These are phyloP conservation scores for Phytophthora pistaciae DNA, from an alignment of 352 stramenopile species.

Conservation along the genomic window DNA sequence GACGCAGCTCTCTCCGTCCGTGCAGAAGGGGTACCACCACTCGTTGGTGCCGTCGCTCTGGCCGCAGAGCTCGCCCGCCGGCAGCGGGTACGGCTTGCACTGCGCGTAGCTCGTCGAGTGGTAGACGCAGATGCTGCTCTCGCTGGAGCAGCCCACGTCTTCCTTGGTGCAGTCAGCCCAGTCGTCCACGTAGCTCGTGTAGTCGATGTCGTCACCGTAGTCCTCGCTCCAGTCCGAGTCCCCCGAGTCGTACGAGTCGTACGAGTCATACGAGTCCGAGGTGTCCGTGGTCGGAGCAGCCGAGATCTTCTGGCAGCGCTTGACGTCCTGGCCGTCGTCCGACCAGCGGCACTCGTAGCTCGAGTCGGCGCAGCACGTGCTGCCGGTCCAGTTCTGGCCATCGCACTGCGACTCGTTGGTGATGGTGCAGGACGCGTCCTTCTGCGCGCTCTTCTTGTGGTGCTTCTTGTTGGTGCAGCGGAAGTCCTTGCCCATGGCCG, in stretches of 20 bases:
- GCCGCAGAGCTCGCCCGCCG: slow-evolving; percentile 39
- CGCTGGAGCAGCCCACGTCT: slow-evolving; percentile 24
- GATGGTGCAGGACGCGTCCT: slow-evolving; percentile 24
- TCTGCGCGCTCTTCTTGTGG: slow-evolving; percentile 15
- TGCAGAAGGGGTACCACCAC: slow-evolving; percentile 43
- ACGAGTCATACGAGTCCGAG: slow-evolving; percentile 17
- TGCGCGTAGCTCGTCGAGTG: slow-evolving; percentile 42
- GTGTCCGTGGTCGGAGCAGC: not conserved
- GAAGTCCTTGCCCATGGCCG: slow-evolving; percentile 29
- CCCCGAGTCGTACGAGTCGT: not conserved
- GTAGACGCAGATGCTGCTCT: slow-evolving; percentile 23
- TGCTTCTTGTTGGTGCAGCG: slow-evolving; percentile 40
- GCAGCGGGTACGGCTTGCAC: slow-evolving; percentile 42
- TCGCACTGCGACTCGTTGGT: slow-evolving; percentile 30
- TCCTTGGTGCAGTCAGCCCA: slow-evolving; percentile 29
- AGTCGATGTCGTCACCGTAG: slow-evolving; percentile 17
- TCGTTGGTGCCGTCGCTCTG: slow-evolving; percentile 38
- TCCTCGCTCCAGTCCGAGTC: slow-evolving; percentile 23
- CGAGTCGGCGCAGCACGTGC: slow-evolving; percentile 27
- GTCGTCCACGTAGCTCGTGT: slow-evolving; percentile 31
- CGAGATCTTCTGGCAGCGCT: slow-evolving; percentile 26
- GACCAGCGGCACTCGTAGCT: slow-evolving; percentile 30
- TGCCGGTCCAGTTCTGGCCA: slow-evolving; percentile 28
- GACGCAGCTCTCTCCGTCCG: slow-evolving; percentile 32
- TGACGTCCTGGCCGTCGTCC: slow-evolving; percentile 26